Percentiles rank a stretch among this genome's conserved stretches.
Evolutionary conservation across 1,284 basidiomycete genomes (phyloP).

Genomic region (Ceratobasidium sp.): DNA sequence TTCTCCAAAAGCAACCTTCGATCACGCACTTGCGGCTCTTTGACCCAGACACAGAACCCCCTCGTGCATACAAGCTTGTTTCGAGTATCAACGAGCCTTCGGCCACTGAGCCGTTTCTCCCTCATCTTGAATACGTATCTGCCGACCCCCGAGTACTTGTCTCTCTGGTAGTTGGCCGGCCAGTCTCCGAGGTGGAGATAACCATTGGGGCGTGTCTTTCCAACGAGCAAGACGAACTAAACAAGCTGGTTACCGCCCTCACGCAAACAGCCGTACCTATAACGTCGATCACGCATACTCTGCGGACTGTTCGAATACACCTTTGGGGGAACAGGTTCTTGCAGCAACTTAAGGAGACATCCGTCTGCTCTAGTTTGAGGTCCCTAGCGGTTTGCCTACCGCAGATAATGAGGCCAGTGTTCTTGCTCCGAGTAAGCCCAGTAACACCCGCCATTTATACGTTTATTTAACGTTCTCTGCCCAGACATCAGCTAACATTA

Average conservation of each 20-base stretch:
- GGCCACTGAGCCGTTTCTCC: conserved; percentile 1
- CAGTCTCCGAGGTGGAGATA: conserved; percentile 31
- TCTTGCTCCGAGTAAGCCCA: conserved; percentile 20
- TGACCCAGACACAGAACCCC: conserved; percentile 41
- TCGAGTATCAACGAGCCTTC: conserved; percentile 21
- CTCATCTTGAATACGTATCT: conserved; percentile 23
- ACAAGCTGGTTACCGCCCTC: conserved; percentile 24
- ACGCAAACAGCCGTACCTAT: conserved; percentile 19
- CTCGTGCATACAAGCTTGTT: conserved; percentile 30
- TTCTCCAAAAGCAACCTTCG: conserved; percentile 39
- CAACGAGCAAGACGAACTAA: conserved; percentile 22
- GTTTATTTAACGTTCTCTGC: not conserved
- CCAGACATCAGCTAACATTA: conserved; percentile 23
- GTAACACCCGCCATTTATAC: not conserved
- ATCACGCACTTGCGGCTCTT: conserved; percentile 24
- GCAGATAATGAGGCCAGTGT: conserved; percentile 28
- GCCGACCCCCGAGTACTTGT: conserved; percentile 38
- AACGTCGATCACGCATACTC: conserved; percentile 17
- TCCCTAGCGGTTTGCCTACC: conserved; percentile 12
- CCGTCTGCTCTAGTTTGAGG: conserved; percentile 13
- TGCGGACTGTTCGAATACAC: conserved; percentile 36
- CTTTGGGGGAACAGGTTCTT: conserved; percentile 40
- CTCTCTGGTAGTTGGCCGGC: conserved; percentile 15
- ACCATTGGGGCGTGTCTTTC: conserved; percentile 27
- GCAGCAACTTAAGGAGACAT: conserved; percentile 22